Base-by-base conservation (phyloP, 2,329 filamentous ascomycete species). In the Fusarium proliferatum region DNA sequence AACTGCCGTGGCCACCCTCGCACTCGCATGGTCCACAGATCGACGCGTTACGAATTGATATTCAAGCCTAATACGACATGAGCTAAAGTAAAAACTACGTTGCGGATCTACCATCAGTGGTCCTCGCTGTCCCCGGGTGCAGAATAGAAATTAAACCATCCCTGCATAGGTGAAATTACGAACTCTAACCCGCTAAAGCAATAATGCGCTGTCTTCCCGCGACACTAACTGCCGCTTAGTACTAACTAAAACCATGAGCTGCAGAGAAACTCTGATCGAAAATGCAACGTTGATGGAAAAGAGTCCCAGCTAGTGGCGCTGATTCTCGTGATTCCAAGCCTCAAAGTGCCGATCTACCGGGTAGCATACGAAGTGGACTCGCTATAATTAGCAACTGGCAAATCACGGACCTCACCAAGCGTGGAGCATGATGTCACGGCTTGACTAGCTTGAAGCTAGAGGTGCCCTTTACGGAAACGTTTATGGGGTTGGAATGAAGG, bases 321-420 rank as follows among this genome's bases (percentile, higher is more conserved):
- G 21, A 41, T 48, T n/a, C 51, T 71, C 52, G 42, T 63, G n/a
- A 67, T 28, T 23, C 30, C 43, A 73, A 45, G 42, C 55, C 60
- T 43, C 41, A 30, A 43, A 45, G 33, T 52, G 58, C 48, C 64
- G 64, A 43, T 28, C 34, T 61, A 33, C 60, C 69, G 67, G 17
- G 21, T 38, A 23, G 33, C 17, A 43, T 11, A 28, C n/a, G 6
- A 60, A 41, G 16, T 59, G 45, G 34, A 34, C 17, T 21, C 64
- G n/a, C 70, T 73, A 73, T 60, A 71, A 67, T 73, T 71, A 73
- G 70, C 6, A 11, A 9, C 2, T 55, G 13, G 9, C 28, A 28
- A 59, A 59, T 56, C 52, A 67, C 57, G 34, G 61, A 4, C 36
- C 21, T 1, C 3, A 8, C 6, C 4, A 13, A 19, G 9, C 16